phyloP scores from a whole-genome alignment of 495 filamentous ascomycete genomes.

The Podospora tetraspora region DNA sequence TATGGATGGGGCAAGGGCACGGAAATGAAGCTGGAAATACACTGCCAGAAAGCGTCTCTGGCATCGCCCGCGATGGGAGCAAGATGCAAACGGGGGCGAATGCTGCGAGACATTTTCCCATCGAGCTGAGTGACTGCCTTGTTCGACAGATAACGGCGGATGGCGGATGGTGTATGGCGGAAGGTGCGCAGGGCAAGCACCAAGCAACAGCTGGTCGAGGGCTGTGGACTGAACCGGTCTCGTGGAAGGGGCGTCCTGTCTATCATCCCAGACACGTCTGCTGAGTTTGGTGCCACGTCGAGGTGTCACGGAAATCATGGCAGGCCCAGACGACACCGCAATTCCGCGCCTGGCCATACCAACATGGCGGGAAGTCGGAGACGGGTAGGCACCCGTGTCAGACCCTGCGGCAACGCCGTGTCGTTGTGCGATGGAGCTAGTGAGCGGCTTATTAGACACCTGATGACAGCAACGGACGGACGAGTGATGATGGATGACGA shows the following conservation, averaged over 20 bases:
- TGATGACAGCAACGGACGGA: background rate
- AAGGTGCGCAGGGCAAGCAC: background rate
- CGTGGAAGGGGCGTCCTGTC: background rate
- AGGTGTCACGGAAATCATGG: background rate
- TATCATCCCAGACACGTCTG: background rate
- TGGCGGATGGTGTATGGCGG: background rate
- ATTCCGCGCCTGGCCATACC: background rate
- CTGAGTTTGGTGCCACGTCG: background rate
- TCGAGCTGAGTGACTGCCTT: background rate
- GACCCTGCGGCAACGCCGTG: background rate
- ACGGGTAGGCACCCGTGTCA: background rate
- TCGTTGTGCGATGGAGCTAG: background rate
- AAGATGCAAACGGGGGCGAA: background rate
- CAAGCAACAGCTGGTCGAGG: background rate
- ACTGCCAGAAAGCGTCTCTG: background rate
- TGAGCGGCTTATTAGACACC: background rate
- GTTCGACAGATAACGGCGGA: background rate
- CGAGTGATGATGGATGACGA: background rate
- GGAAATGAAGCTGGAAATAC: background rate
- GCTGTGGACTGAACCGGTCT: background rate
- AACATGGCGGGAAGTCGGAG: background rate
- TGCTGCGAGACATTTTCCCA: background rate
- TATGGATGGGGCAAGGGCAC: constrained; percentile 2
- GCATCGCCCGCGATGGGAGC: background rate
- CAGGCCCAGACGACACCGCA: background rate